Percentiles rank a stretch among this genome's conserved stretches.
These are phyloP conservation scores for Potentilla sterilis DNA, from an alignment of 306 rosid genomes.

Conservation along the genomic window DNA sequence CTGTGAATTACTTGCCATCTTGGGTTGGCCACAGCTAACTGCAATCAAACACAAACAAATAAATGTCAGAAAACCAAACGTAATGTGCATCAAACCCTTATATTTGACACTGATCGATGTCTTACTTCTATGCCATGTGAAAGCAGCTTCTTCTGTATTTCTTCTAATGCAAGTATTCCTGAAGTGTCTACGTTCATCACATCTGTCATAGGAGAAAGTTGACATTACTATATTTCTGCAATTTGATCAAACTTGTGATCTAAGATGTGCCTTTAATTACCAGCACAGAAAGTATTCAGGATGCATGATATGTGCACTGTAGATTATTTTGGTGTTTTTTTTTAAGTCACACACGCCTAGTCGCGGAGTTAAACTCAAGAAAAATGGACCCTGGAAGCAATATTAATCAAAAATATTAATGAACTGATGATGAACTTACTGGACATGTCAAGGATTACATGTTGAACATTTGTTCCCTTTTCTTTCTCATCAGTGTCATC, in stretches of 20 bases:
- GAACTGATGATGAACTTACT: conserved; percentile 44
- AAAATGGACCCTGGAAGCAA: not conserved
- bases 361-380: not conserved
- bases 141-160: conserved; percentile 59
- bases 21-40: conserved; percentile 78
- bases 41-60: conserved; percentile 22
- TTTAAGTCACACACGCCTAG: not conserved
- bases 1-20: conserved; percentile 79
- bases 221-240: not conserved
- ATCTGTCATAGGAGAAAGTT: conserved; percentile 33
- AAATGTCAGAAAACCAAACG: not conserved
- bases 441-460: conserved; percentile 68
- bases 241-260: not conserved
- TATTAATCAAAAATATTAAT: not conserved
- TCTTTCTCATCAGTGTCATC: conserved; percentile 32
- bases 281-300: not conserved
- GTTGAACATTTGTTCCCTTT: conserved; percentile 35
- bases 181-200: conserved; percentile 77
- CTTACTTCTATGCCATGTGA: conserved; percentile 53
- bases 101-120: not conserved
- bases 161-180: conserved; percentile 69
- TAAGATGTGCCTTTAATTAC: not conserved
- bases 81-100: not conserved
- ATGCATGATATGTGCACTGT: not conserved
- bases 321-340: not conserved